Evolutionary conservation across 164 flowering plant genomes (phyloP), one percentile per base, ranked within the genome.

Genomic region (Pachysandra terminalis): DNA sequence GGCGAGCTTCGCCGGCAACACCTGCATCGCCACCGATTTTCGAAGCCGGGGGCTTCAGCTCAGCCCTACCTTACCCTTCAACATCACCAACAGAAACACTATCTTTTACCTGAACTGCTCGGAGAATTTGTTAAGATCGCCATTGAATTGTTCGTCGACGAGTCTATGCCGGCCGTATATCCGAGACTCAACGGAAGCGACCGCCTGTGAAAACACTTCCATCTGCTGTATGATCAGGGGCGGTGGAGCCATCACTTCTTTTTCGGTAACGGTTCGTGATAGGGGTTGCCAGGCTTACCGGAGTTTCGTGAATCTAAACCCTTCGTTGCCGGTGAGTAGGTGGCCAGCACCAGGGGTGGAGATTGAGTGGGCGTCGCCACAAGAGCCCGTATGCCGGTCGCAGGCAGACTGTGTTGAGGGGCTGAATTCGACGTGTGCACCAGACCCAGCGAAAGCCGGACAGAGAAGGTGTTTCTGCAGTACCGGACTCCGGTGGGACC

Each of bases 331-430:
- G 13, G 83, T 78, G 17, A 65, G 48, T 65, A 61, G 57, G 58
- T 86, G 90, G 90, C 81, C 84, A 7, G 32, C 35, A 1, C 81
- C 87, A 22, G 87, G 84, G 5, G 12, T 86, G 68, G 87, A 79
- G 75, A 63, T 86, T 14, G 74, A 82, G 78, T 86, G 87, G 87
- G 60, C 63, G 45, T 45, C 62, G 61, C 90, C 90, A 1, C 61
- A 0, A 40, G 88, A 86, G 64, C 84, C 86, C 9, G 21, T 69
- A 1, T 86, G 90, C 51, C 28, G 63, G 21, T 48, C 71, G 0
- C 81, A 76, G 68, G 25, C 64, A 8, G 86, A 84, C 56, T 84
- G 90, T 37, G 70, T 49, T 27, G 77, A 68, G 0, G 70, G 56
- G 40, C 19, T 40, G 32, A 81, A 71, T 51, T 78, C 89, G 0